A percentile compares a stretch with the other conserved stretches of the same genome.
phyloP scores from a whole-genome alignment of 2,329 filamentous ascomycete genomes.

The Sporothrix curviconia region DNA sequence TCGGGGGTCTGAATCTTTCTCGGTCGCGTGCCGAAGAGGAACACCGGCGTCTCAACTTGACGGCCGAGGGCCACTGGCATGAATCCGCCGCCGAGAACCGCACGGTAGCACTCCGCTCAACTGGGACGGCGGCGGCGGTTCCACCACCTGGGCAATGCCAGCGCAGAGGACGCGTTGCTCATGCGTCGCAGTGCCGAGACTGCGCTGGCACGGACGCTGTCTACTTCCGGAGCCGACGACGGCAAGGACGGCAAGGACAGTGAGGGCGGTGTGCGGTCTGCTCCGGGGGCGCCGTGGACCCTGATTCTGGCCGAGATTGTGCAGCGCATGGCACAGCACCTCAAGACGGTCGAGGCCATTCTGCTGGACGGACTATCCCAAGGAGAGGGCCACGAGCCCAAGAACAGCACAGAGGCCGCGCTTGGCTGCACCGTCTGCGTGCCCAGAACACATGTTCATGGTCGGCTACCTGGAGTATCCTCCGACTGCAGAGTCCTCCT shows the following conservation, averaged over 20 bases:
- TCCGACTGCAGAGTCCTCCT: background rate
- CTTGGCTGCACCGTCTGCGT: constrained; percentile 30
- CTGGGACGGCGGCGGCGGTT: constrained; percentile 32
- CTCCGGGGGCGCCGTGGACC: constrained; percentile 39
- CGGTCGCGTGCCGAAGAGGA: constrained; percentile 29
- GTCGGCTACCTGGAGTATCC: constrained; percentile 42
- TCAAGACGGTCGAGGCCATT: constrained; percentile 28
- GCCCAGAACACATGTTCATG: constrained; percentile 37
- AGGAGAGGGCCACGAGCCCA: background rate
- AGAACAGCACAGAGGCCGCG: constrained; percentile 24
- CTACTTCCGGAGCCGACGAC: background rate
- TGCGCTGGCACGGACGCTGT: constrained; percentile 25
- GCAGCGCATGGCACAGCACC: constrained; percentile 29
- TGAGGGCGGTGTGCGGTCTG: constrained; percentile 22
- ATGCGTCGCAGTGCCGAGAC: constrained; percentile 30
- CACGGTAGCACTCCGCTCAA: constrained; percentile 25
- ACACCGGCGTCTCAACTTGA: constrained; percentile 34
- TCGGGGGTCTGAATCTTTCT: too few relatives aligned
- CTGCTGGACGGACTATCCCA: constrained; percentile 17
- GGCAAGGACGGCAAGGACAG: constrained; percentile 26
- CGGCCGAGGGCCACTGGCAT: constrained; percentile 34
- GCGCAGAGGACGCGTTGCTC: constrained; percentile 26
- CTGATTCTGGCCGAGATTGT: constrained; percentile 37
- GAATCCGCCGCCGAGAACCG: constrained; percentile 17
- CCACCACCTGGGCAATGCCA: constrained; percentile 31